Percentiles rank a stretch among this genome's conserved stretches.
Conservation (phyloP, 1,284 basidiomycete genomes). For the Leucoagaricus sp. region DNA sequence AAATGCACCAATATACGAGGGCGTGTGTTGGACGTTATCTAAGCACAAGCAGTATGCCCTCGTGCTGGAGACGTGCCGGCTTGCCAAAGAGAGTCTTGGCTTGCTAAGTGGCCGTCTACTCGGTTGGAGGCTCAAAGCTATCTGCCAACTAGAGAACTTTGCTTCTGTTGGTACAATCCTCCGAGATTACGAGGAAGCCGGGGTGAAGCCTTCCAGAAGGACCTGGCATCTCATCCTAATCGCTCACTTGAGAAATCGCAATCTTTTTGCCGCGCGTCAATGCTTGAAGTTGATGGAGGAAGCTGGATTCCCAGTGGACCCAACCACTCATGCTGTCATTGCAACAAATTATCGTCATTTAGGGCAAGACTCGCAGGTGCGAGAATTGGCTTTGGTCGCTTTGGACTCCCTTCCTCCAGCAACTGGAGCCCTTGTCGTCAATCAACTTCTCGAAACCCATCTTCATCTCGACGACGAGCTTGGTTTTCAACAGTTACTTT, state of each 20-base stretch:
- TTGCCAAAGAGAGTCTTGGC: constrained; percentile 11
- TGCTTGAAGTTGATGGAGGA: constrained; percentile 55
- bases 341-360: constrained; percentile 58
- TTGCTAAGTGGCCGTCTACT: constrained; percentile 41
- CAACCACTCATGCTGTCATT: constrained; percentile 61
- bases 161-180: constrained; percentile 45
- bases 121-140: constrained; percentile 66
- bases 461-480: constrained; percentile 56
- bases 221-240: constrained; percentile 69
- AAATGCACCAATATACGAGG: constrained; percentile 9
- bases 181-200: constrained; percentile 47
- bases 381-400: constrained; percentile 48
- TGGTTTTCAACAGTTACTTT: constrained; percentile 46
- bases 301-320: constrained; percentile 52
- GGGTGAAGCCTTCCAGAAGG: constrained; percentile 50
- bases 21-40: constrained; percentile 9
- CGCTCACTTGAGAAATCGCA: constrained; percentile 66
- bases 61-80: constrained; percentile 7
- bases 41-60: background rate
- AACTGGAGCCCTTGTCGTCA: constrained; percentile 53
- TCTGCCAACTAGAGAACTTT: constrained; percentile 54
- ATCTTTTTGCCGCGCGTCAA: constrained; percentile 55
- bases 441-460: constrained; percentile 61
- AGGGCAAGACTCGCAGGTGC: constrained; percentile 57
- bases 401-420: constrained; percentile 41